Evolutionary conservation across 2,329 filamentous ascomycete species (phyloP), one percentile per base, ranked within the genome.

Genomic region (Cladophialophora chaetospira): DNA sequence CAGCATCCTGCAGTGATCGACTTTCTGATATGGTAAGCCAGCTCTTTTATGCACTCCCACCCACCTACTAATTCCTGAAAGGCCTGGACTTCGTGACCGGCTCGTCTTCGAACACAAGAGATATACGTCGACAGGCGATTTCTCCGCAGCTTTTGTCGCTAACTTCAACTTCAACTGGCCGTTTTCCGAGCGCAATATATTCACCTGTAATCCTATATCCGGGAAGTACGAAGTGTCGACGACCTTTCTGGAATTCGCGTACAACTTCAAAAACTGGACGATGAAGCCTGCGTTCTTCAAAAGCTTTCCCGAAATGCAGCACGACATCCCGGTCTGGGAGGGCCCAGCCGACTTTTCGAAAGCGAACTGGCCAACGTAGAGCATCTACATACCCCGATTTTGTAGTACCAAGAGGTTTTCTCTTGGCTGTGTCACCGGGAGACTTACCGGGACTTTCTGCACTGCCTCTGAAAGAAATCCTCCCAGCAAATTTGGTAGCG

Each of bases 121-220:
- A 28, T 65, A 65, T 47, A 63, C 56, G 9, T 42, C 55, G 1
- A 62, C 57, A 8, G 63, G 63, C 13, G 47, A 45, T 26, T 65
- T 65, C 55, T 63, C 61, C 3, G 57, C 54, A 17, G 62, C 61
- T 8, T 65, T 63, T 35, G 63, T 65, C 11, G 58, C 58, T 19
- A 56, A 63, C 49, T 63, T 63, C 55, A 58, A 65, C 40, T 65
- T 65, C 61, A 38, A 63, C 61, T 65, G 63, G 63, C 63, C 63
- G 5, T 63, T 52, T 29, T 48, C 61, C 3, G 63, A 63, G 36
- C 50, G 58, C 10, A 58, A 63, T 17, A 63, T 63, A 28, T 63
- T 59, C 31, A 50, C 55, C 4, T 61, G 53, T 31, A 57, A 63
- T 31, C 58, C 54, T 15, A 17, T 48, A 11, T 52, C 38, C 10